Evolutionary conservation across 2,329 filamentous ascomycete genomes (phyloP).

Genomic region (Gremmenia infestans): DNA sequence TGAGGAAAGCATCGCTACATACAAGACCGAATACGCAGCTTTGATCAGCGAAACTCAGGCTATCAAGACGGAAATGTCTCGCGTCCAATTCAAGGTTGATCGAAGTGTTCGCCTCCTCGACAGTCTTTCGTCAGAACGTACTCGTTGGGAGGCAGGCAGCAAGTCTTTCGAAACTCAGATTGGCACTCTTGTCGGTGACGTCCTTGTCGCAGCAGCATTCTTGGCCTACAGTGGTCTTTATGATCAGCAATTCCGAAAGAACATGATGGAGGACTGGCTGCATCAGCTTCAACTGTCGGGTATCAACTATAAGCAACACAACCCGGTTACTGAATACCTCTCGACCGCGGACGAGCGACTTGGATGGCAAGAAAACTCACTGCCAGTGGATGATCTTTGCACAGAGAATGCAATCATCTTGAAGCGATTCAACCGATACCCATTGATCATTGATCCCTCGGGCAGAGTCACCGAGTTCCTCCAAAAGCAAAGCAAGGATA

Average conservation of each 20-base stretch:
- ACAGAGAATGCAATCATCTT: constrained; percentile 98
- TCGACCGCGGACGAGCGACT: constrained; percentile 94
- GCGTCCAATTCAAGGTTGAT: constrained; percentile 97
- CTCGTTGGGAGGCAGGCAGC: constrained; percentile 94
- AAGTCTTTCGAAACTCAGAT: constrained; percentile 98
- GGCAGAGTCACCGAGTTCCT: constrained; percentile 92
- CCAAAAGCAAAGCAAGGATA: constrained; percentile 88
- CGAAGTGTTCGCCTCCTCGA: constrained; percentile 91
- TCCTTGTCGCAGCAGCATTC: constrained; percentile 94
- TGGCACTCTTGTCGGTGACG: constrained; percentile 90
- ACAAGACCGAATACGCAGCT: constrained; percentile 93
- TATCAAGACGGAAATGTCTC: constrained; percentile 94
- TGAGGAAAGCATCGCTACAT: constrained; percentile 85
- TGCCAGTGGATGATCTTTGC: constrained; percentile 95
- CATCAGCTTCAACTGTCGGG: constrained; percentile 91
- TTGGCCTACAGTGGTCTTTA: constrained; percentile 95
- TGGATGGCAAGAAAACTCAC: constrained; percentile 87
- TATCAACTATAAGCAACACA: constrained; percentile 86
- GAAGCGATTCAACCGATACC: constrained; percentile 96
- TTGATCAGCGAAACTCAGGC: constrained; percentile 96
- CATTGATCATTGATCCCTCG: constrained; percentile 95
- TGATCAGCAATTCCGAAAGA: constrained; percentile 95
- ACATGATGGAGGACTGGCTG: constrained; percentile 96
- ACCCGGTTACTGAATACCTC: constrained; percentile 92
- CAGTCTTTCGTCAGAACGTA: constrained; percentile 88